Evolutionary conservation across 1,284 basidiomycete genomes (phyloP).

Genomic region (Ganoderma resinaceum): DNA sequence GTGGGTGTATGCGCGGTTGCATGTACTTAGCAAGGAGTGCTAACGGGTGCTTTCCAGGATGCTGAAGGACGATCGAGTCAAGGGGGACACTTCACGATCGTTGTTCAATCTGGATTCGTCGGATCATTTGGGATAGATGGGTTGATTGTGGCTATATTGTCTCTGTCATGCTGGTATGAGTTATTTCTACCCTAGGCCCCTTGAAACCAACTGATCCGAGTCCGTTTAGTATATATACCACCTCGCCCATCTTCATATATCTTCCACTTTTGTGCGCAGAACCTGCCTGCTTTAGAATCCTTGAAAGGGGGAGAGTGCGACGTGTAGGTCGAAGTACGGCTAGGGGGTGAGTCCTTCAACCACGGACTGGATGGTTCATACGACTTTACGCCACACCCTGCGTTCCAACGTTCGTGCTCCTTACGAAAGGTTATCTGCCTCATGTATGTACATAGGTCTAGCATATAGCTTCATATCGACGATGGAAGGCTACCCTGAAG

Average conservation of each 20-base stretch:
- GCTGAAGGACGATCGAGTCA: conserved; percentile 75
- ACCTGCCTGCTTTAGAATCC: neutral
- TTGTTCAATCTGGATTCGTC: conserved; percentile 53
- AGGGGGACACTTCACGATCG: conserved; percentile 55
- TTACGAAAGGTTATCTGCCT: neutral
- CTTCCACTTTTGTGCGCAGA: neutral
- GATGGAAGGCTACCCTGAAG: too few relatives aligned
- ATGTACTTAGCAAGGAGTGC: too few relatives aligned
- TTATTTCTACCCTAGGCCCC: neutral
- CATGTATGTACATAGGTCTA: neutral
- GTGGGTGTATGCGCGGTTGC: conserved; percentile 51
- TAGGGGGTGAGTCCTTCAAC: neutral
- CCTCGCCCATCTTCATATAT: neutral
- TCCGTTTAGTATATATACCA: neutral
- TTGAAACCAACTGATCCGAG: neutral
- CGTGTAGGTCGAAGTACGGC: neutral
- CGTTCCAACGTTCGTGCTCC: neutral
- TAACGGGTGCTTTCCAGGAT: conserved; percentile 49
- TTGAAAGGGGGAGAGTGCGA: neutral
- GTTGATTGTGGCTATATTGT: too few relatives aligned
- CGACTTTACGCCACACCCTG: neutral
- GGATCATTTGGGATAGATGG: conserved; percentile 44
- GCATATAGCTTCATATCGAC: neutral
- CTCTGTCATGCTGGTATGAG: neutral
- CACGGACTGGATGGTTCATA: neutral